phyloP scores from a whole-genome alignment of 345 rosid species.

The Gynandropsis gynandra region DNA sequence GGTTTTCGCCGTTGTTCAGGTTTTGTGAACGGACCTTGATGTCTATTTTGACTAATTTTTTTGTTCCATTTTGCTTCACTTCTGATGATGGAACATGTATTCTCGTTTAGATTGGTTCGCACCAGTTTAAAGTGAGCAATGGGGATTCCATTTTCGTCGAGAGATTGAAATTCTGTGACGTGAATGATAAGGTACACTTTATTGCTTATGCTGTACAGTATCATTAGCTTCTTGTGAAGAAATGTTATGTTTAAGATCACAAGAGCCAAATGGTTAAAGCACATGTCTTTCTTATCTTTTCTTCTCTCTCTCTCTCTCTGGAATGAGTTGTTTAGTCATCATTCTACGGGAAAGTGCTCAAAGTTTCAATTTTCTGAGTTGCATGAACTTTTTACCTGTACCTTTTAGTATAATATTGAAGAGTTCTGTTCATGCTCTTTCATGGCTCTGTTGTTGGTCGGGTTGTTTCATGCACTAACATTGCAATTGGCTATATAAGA shows the following conservation, averaged over 20 bases:
- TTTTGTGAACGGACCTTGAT: conserved; percentile 16
- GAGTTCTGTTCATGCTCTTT: no score
- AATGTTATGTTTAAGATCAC: not conserved
- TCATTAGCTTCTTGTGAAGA: no score
- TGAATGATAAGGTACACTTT: conserved; percentile 67
- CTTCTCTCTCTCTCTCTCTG: no score
- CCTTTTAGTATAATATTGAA: no score
- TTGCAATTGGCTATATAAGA: not conserved
- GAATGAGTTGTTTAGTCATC: no score
- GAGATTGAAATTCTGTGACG: conserved; percentile 85
- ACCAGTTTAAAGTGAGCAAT: conserved; percentile 94
- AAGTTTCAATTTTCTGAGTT: no score
- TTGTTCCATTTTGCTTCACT: not conserved
- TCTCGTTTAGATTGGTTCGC: conserved; percentile 64
- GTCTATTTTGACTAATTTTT: not conserved
- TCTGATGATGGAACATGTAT: conserved; percentile 1
- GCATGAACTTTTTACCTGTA: no score
- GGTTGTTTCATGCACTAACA: not conserved
- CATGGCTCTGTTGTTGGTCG: not conserved
- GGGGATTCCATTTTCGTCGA: conserved; percentile 75
- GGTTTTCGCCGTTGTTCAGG: conserved; percentile 90
- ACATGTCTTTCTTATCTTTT: no score
- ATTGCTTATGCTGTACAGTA: not conserved
- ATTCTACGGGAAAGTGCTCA: no score
- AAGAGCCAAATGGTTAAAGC: not conserved